These are phyloP conservation scores for Calonectria pauciramosa DNA, from an alignment of 2,329 filamentous ascomycete genomes.

Conservation along the genomic window DNA sequence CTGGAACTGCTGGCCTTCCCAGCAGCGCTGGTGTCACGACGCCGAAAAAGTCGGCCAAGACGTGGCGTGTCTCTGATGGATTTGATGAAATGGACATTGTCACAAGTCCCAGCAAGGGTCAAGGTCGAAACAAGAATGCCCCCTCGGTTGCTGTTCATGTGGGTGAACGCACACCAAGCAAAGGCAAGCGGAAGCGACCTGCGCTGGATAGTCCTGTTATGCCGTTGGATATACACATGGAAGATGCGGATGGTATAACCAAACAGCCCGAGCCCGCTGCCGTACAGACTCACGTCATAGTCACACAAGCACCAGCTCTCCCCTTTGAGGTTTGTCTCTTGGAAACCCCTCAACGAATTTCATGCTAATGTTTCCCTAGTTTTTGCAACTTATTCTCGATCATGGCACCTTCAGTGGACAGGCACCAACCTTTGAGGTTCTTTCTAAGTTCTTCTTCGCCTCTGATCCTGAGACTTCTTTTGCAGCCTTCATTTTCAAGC, in stretches of 20 bases:
- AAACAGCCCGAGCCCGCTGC: constrained; percentile 38
- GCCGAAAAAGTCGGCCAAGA: constrained; percentile 70
- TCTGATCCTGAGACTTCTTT: constrained; percentile 74
- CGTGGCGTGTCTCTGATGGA: constrained; percentile 76
- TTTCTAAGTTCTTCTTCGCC: constrained; percentile 75
- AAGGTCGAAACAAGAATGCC: constrained; percentile 55
- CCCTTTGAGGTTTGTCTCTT: constrained; percentile 61
- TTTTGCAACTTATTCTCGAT: constrained; percentile 74
- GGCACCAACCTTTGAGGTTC: constrained; percentile 75
- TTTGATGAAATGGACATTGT: constrained; percentile 78
- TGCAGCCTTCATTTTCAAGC: constrained; percentile 76
- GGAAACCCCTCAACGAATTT: not conserved
- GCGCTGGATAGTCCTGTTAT: constrained; percentile 75
- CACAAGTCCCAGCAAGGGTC: constrained; percentile 66
- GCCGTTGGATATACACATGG: constrained; percentile 67
- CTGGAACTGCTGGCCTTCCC: constrained; percentile 35
- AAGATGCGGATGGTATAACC: constrained; percentile 56
- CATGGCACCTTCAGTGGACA: constrained; percentile 69
- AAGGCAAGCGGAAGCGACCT: constrained; percentile 78
- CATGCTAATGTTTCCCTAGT: constrained; percentile 55
- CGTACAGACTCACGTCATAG: constrained; percentile 36
- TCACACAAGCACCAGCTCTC: constrained; percentile 48
- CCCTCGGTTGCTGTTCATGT: constrained; percentile 60
- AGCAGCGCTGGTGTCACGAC: constrained; percentile 59
- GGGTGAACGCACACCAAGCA: constrained; percentile 72